A percentile compares a stretch with the other conserved stretches of the same genome.
phyloP scores from a whole-genome alignment of 768 basidiomycete genomes.

The Imleria badia region DNA sequence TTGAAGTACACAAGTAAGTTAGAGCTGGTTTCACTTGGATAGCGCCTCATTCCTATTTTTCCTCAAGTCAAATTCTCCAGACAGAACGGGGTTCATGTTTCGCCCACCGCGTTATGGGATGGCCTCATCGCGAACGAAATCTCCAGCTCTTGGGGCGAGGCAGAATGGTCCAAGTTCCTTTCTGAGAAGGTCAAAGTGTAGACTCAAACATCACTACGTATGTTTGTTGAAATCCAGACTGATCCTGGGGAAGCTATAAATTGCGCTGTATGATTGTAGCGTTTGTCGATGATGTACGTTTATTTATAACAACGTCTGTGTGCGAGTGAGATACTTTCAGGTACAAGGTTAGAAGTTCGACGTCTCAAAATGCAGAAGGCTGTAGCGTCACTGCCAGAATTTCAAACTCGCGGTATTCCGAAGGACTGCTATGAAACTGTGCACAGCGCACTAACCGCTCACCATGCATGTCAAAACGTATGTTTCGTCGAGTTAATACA shows the following conservation, averaged over 20 bases:
- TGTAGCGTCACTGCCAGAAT: too few relatives aligned
- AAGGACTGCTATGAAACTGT: too few relatives aligned
- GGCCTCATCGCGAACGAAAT: constrained; percentile 70
- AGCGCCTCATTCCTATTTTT: neutral
- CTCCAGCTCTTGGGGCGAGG: constrained; percentile 78
- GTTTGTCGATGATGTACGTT: neutral
- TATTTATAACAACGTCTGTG: neutral
- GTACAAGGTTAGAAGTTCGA: too few relatives aligned
- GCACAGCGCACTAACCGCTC: too few relatives aligned
- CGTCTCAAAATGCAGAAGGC: too few relatives aligned
- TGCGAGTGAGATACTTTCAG: too few relatives aligned
- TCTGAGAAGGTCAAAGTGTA: constrained; percentile 51
- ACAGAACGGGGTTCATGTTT: constrained; percentile 92
- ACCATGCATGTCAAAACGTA: too few relatives aligned
- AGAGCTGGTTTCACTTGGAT: neutral
- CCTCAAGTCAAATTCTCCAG: constrained; percentile 80
- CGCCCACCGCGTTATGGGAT: constrained; percentile 79
- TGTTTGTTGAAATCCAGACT: neutral
- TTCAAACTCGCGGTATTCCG: too few relatives aligned
- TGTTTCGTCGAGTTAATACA: too few relatives aligned
- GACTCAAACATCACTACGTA: neutral
- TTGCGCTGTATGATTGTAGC: neutral
- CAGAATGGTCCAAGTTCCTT: constrained; percentile 81
- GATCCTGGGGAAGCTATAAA: neutral
- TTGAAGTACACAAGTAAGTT: constrained; percentile 84